Evolutionary conservation across 805 yeast species (phyloP).

Genomic region (Tetrapisispora arboricola): DNA sequence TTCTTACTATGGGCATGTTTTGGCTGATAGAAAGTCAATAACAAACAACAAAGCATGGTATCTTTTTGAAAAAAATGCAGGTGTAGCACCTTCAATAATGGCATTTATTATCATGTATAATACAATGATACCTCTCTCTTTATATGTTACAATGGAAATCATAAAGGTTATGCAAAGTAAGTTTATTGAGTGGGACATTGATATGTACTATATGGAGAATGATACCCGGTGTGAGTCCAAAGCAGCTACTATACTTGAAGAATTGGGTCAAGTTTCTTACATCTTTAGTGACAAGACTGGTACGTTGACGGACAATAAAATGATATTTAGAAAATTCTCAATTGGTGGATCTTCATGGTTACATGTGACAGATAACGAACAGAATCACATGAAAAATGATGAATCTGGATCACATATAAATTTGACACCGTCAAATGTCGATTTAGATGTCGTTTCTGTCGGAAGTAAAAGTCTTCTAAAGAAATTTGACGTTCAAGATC

Average conservation of each 20-base stretch:
- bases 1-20: conserved; percentile 68
- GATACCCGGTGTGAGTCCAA: conserved; percentile 91
- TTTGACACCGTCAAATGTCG: background rate
- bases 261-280: conserved; percentile 92
- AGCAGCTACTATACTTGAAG: conserved; percentile 92
- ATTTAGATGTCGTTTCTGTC: conserved; percentile 19
- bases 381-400: background rate
- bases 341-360: conserved; percentile 85
- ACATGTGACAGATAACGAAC: conserved; percentile 32
- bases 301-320: conserved; percentile 86
- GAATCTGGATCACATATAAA: background rate
- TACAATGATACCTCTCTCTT: conserved; percentile 86
- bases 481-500: conserved; percentile 3
- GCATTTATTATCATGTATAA: conserved; percentile 96
- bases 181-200: conserved; percentile 80
- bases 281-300: conserved; percentile 96
- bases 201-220: conserved; percentile 78
- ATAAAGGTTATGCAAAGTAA: conserved; percentile 81
- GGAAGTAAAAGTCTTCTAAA: conserved; percentile 12
- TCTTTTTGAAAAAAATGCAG: conserved; percentile 59
- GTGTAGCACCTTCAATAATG: conserved; percentile 84
- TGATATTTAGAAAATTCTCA: conserved; percentile 84
- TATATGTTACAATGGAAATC: conserved; percentile 94
- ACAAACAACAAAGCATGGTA: conserved; percentile 58
- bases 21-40: conserved; percentile 33